Conservation (phyloP, 352 stramenopile species). For the Globisporangium emineosum region DNA sequence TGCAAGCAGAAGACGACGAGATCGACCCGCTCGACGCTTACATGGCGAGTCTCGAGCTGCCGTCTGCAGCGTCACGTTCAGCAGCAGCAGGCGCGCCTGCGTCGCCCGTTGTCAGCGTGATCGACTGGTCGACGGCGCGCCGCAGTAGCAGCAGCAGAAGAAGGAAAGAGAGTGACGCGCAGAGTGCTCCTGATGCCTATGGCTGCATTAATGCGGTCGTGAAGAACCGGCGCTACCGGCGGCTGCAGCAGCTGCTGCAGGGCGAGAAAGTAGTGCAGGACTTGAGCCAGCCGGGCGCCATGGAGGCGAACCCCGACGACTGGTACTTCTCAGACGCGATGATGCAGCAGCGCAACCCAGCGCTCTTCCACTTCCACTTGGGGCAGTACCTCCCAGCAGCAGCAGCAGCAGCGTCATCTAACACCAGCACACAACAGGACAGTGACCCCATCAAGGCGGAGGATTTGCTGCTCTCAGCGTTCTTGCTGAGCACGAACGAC, state of each 20-base stretch:
- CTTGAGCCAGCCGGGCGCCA: constrained; percentile 6
- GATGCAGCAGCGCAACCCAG: constrained; percentile 79
- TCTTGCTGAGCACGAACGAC: constrained; percentile 68
- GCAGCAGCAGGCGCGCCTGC: constrained; percentile 4
- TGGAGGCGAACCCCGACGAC: constrained; percentile 24
- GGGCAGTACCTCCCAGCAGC: constrained; percentile 53
- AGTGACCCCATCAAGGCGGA: not conserved
- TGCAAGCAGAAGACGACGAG: constrained; percentile 24
- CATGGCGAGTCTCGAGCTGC: constrained; percentile 64
- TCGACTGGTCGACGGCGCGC: constrained; percentile 8
- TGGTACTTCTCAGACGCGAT: constrained; percentile 77
- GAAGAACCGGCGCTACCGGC: constrained; percentile 74
- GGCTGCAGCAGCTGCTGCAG: constrained; percentile 62
- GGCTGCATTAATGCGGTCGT: constrained; percentile 20
- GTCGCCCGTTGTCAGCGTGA: not conserved
- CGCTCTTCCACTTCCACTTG: constrained; percentile 82
- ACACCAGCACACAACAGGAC: not conserved
- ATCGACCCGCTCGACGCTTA: constrained; percentile 78
- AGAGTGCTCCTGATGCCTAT: not conserved
- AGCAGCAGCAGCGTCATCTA: not conserved
- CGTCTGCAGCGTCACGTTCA: constrained; percentile 1
- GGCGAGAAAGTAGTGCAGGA: constrained; percentile 14
- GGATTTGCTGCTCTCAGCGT: constrained; percentile 46
- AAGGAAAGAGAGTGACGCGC: not conserved
- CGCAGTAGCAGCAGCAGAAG: not conserved